A percentile compares a stretch with the other conserved stretches of the same genome.
These are phyloP conservation scores for Pholiota adiposa DNA, from an alignment of 1,284 basidiomycete genomes.

Conservation along the genomic window DNA sequence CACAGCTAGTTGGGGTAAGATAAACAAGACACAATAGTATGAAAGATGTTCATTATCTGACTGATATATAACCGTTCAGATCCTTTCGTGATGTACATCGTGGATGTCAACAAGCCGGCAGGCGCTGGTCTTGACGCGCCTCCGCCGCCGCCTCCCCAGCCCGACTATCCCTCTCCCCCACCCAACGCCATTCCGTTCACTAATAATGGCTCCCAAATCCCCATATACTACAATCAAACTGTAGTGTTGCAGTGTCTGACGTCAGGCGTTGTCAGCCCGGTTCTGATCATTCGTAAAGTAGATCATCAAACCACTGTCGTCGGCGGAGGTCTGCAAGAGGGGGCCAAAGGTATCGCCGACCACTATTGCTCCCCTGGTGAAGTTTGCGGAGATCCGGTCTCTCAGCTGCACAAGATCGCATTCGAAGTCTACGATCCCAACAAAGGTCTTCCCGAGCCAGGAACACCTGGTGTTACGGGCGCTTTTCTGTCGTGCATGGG, in stretches of 20 bases:
- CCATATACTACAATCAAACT: conserved; percentile 95
- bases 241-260: conserved; percentile 94
- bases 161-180: conserved; percentile 88
- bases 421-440: conserved; percentile 84
- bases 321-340: conserved; percentile 83
- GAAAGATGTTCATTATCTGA: conserved; percentile 21
- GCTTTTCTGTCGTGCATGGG: conserved; percentile 87
- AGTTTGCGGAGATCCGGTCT: conserved; percentile 91
- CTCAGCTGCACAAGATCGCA: conserved; percentile 93
- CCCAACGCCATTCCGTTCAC: conserved; percentile 86
- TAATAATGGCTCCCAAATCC: conserved; percentile 77
- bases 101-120: conserved; percentile 82
- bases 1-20: conserved; percentile 82
- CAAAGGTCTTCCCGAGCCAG: conserved; percentile 70
- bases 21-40: conserved; percentile 11
- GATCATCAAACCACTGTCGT: conserved; percentile 90
- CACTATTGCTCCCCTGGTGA: conserved; percentile 84
- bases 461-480: conserved; percentile 74
- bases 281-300: conserved; percentile 92
- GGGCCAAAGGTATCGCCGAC: conserved; percentile 82
- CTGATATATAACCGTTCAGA: conserved; percentile 47
- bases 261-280: conserved; percentile 91
- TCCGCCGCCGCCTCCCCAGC: conserved; percentile 77
- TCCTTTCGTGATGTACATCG: conserved; percentile 96
- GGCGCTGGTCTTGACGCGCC: conserved; percentile 70